Evolutionary conservation across 345 rosid species (phyloP).

Genomic region (Sisymbrium irio): DNA sequence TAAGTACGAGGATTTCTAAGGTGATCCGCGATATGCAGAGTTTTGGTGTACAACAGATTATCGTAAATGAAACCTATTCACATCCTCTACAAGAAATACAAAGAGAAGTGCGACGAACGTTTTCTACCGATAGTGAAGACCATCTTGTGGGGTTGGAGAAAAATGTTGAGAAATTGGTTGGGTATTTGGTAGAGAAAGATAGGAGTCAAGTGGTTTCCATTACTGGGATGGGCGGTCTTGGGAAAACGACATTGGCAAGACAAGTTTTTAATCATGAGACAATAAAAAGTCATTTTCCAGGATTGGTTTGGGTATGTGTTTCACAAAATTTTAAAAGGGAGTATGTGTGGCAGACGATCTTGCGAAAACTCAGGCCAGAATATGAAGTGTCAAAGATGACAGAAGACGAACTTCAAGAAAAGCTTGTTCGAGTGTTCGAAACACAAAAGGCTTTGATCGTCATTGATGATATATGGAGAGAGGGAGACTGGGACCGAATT

Average conservation of each 20-base stretch:
- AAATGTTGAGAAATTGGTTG: conserved; percentile 17
- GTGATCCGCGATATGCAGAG: too few relatives aligned
- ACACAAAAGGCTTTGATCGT: conserved; percentile 38
- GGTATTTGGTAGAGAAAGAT: conserved; percentile 1
- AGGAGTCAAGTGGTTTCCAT: conserved; percentile 32
- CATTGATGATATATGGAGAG: conserved; percentile 44
- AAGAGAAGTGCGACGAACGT: neutral
- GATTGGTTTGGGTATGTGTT: conserved; percentile 36
- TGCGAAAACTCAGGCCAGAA: neutral
- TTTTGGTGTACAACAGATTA: too few relatives aligned
- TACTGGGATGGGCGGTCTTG: conserved; percentile 54
- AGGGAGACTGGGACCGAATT: conserved; percentile 35
- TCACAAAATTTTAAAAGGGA: too few relatives aligned
- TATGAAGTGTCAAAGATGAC: conserved; percentile 11
- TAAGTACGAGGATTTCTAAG: too few relatives aligned
- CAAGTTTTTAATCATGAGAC: conserved; percentile 14
- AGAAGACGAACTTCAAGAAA: conserved; percentile 30
- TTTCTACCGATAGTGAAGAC: conserved; percentile 24
- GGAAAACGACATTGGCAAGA: conserved; percentile 47
- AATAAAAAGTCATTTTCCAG: conserved; percentile 3
- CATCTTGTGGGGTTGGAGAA: conserved; percentile 37
- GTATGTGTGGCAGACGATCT: too few relatives aligned
- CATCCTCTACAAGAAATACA: neutral
- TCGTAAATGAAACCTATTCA: too few relatives aligned
- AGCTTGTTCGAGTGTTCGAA: conserved; percentile 13